Evolutionary conservation across 768 basidiomycete species (phyloP), one percentile per base, ranked within the genome.

Genomic region (Rhodotorula toruloides): DNA sequence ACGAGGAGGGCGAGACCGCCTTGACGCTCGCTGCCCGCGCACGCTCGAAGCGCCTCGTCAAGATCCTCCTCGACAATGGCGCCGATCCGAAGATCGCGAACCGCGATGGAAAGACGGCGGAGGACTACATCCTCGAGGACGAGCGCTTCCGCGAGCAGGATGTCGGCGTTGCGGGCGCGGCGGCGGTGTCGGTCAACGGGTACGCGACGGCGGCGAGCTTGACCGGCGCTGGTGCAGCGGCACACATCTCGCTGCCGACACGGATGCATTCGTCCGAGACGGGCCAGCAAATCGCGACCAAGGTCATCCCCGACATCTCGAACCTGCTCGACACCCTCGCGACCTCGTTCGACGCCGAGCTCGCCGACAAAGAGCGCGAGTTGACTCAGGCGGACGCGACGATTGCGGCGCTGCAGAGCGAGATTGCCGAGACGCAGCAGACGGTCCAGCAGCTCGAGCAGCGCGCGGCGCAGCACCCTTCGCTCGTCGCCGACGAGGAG

Each of bases 41-140:
- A 76, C 81, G 96, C 61, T 92, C 90, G 78, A 93, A 96, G 78
- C 88, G 93, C 21, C 83, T 99, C 9, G 92, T 98, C 72, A 96
- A 93, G 77, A 83, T 94, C 42, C 84, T 99, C 57, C 87, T 99
- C 65, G 93, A 99, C 77, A 89, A 97, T 73, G 92, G 91, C 12
- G 96, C 91, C 1, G 90, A 98, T 76, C 92, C 94, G 9, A 96
- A 96, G 78, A 85, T 98, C 68, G 82, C 85, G 67, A 99, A 99
- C 76, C 83, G 87, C 62, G 96, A 99, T 73, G 90, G 91, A 54
- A 98, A 98, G 80, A 92, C 87, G 65, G 89, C 96, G 4, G 94
- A 99, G 78, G 96, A 98, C 76, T 99, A 98, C 75, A 98, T 99
- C 70, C 83, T 99, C 42, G 96, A 99, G 77, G 96, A 99, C 76